phyloP scores from a whole-genome alignment of 129 eudicot species.

The Helianthus tuberosus region DNA sequence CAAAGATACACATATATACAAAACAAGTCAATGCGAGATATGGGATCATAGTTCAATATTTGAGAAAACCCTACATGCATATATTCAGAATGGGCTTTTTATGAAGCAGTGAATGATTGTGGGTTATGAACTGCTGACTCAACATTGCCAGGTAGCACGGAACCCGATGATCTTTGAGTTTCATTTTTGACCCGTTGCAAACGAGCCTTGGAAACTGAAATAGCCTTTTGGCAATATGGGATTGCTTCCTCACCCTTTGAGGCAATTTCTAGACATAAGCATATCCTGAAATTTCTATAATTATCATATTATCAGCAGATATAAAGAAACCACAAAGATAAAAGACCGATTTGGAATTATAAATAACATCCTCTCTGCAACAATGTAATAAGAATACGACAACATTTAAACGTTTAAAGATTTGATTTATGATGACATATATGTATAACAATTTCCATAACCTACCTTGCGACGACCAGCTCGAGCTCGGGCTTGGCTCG shows the following conservation, averaged over 20 bases:
- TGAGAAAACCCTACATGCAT: too few species aligned
- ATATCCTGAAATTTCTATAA: conserved; percentile 90
- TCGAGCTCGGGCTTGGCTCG: too few species aligned
- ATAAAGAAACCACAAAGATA: neutral
- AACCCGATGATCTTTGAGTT: conserved; percentile 42
- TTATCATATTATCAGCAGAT: conserved; percentile 30
- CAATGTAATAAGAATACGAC: too few species aligned
- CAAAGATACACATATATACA: too few species aligned
- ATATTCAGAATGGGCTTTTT: conserved; percentile 43
- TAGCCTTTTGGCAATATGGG: conserved; percentile 92
- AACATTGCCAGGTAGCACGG: conserved; percentile 34
- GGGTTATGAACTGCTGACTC: conserved; percentile 37
- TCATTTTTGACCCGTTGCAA: conserved; percentile 68
- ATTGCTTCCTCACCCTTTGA: conserved; percentile 85
- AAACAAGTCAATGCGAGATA: too few species aligned
- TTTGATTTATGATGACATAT: too few species aligned
- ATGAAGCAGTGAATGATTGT: conserved; percentile 50
- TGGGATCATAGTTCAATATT: too few species aligned
- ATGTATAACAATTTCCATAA: too few species aligned
- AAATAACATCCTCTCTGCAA: too few species aligned
- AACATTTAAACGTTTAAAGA: too few species aligned
- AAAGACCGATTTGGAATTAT: too few species aligned
- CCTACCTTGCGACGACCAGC: too few species aligned
- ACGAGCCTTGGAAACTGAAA: conserved; percentile 77
- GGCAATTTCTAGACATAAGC: conserved; percentile 81